phyloP scores from a whole-genome alignment of 768 basidiomycete species.

The Xanthoconium purpureum region DNA sequence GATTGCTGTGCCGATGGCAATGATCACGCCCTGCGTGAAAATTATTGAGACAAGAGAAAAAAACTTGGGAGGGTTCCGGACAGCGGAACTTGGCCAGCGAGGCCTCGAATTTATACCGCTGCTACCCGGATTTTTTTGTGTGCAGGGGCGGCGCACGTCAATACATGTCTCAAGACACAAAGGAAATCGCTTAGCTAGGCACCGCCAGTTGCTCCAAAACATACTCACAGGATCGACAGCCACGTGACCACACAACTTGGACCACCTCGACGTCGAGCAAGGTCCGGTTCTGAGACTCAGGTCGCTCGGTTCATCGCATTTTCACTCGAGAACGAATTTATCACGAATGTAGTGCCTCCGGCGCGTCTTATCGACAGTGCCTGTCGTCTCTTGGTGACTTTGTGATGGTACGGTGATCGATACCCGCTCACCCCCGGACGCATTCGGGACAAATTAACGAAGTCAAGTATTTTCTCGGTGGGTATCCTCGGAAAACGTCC shows the following conservation, averaged over 20 bases:
- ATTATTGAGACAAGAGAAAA: background rate
- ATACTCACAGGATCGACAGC: too few relatives aligned
- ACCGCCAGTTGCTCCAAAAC: too few relatives aligned
- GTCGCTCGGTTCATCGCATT: background rate
- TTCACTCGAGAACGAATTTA: background rate
- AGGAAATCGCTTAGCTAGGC: background rate
- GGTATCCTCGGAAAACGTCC: too few relatives aligned
- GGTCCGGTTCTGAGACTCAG: too few relatives aligned
- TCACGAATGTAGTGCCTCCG: too few relatives aligned
- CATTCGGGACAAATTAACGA: background rate
- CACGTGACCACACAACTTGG: conserved; percentile 7
- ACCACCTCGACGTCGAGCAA: background rate
- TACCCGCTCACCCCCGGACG: background rate
- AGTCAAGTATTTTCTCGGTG: too few relatives aligned
- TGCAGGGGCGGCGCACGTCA: background rate
- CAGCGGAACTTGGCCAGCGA: background rate
- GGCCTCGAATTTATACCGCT: conserved; percentile 16
- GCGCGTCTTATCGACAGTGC: background rate
- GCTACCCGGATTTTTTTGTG: background rate
- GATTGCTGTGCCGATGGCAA: conserved; percentile 8
- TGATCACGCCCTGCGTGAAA: conserved; percentile 16
- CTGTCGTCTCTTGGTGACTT: background rate
- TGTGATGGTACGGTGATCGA: background rate
- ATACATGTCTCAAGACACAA: conserved; percentile 17
- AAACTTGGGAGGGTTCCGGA: conserved; percentile 5